phyloP scores from a whole-genome alignment of 2,329 filamentous ascomycete species.

The Gremmenia infestans region DNA sequence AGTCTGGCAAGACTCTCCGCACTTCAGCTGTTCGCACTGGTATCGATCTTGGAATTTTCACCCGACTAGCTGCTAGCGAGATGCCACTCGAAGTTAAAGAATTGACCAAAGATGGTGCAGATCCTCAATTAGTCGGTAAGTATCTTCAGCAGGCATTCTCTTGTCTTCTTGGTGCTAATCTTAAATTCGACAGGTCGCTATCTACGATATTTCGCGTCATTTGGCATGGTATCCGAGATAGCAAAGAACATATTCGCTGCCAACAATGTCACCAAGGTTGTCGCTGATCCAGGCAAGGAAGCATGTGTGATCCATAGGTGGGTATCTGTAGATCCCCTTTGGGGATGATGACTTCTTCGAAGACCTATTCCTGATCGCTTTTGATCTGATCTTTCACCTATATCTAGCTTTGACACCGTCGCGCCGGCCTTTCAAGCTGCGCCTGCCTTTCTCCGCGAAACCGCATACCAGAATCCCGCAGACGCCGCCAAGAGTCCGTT shows the following conservation, averaged over 20 bases:
- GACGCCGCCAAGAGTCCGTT: background rate
- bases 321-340: background rate
- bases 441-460: background rate
- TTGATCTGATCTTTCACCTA: background rate
- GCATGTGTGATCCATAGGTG: background rate
- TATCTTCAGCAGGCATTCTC: background rate
- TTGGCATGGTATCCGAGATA: background rate
- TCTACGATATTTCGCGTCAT: background rate
- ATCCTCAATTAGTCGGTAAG: background rate
- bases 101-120: background rate
- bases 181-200: background rate
- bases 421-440: background rate
- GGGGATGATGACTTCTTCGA: background rate
- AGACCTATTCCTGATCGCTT: background rate
- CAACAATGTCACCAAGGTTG: background rate
- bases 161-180: background rate
- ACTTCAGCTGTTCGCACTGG: background rate
- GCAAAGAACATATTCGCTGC: background rate
- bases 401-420: background rate
- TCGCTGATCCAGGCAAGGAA: background rate
- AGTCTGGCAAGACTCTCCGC: background rate
- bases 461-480: background rate
- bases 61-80: background rate
- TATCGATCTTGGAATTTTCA: background rate
- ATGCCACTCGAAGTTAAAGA: background rate